phyloP scores from a whole-genome alignment of 306 rosid species.

The Trifolium repens region DNA sequence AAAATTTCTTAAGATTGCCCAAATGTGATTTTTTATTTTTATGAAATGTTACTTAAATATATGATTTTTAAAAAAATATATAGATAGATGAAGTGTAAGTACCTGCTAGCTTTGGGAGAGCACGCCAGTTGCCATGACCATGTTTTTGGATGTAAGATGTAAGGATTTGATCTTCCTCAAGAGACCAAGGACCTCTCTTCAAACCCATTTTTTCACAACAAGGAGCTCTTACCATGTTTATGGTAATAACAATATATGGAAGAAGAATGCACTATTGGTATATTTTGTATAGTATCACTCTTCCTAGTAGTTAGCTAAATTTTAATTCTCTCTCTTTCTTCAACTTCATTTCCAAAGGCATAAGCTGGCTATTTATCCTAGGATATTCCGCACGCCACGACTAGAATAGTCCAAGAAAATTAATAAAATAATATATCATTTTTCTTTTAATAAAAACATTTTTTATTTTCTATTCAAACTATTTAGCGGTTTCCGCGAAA shows the following conservation, averaged over 20 bases:
- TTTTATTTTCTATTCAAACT: constrained; percentile 41
- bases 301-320: constrained; percentile 10
- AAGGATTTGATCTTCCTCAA: constrained; percentile 83
- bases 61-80: background rate
- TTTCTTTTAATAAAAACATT: background rate
- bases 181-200: constrained; percentile 92
- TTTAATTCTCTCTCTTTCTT: background rate
- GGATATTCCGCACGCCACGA: constrained; percentile 41
- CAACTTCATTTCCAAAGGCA: constrained; percentile 42
- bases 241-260: background rate
- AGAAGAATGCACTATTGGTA: background rate
- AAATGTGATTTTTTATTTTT: no score
- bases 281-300: constrained; percentile 11
- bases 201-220: constrained; percentile 95
- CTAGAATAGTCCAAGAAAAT: constrained; percentile 44
- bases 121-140: constrained; percentile 96
- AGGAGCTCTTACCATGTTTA: constrained; percentile 87
- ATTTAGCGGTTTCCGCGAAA: constrained; percentile 56
- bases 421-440: no score
- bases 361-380: constrained; percentile 54
- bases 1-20: no score
- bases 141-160: constrained; percentile 57
- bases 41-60: no score
- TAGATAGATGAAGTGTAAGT: background rate
- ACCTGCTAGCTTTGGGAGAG: constrained; percentile 98